phyloP scores from a whole-genome alignment of 2,329 filamentous ascomycete genomes.

The Exophiala sp. region DNA sequence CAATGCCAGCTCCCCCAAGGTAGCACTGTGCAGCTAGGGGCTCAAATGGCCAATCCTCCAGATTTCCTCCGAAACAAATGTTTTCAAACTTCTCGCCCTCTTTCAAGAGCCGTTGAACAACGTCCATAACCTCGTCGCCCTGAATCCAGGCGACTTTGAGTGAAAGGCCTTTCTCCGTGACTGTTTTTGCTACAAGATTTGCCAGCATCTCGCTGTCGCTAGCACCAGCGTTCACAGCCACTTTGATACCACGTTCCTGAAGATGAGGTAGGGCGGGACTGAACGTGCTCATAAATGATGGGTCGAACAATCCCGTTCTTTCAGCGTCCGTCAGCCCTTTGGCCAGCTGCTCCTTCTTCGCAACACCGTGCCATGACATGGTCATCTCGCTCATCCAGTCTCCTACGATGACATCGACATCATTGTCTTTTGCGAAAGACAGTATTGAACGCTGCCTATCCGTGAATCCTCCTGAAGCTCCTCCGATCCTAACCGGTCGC shows the following conservation, averaged over 20 bases:
- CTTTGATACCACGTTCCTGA: slow-evolving; percentile 34
- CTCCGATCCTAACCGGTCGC: too few species aligned
- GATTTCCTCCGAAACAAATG: neutral
- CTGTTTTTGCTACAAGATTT: slow-evolving; percentile 27
- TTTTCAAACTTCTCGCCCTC: too few species aligned
- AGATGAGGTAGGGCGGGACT: slow-evolving; percentile 38
- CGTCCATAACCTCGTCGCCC: slow-evolving; percentile 37
- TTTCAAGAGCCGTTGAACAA: too few species aligned
- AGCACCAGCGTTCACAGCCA: slow-evolving; percentile 43
- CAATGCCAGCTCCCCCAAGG: slow-evolving; percentile 37
- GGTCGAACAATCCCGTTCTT: slow-evolving; percentile 24
- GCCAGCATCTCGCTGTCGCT: slow-evolving; percentile 35
- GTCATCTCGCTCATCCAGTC: slow-evolving; percentile 31
- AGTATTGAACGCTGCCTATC: too few species aligned
- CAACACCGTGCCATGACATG: slow-evolving; percentile 27
- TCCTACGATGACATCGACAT: slow-evolving; percentile 26
- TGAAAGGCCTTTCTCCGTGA: slow-evolving; percentile 31
- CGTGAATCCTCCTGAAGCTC: too few species aligned
- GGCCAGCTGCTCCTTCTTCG: slow-evolving; percentile 1
- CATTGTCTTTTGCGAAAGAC: too few species aligned
- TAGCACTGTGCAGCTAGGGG: slow-evolving; percentile 29
- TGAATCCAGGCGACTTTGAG: slow-evolving; percentile 39
- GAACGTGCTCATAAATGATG: slow-evolving; percentile 35
- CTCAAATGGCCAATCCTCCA: slow-evolving; percentile 26
- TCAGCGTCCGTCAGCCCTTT: slow-evolving; percentile 5